These are phyloP conservation scores for Talaromyces pinophilus DNA, from an alignment of 2,329 filamentous ascomycete genomes.

Conservation along the genomic window DNA sequence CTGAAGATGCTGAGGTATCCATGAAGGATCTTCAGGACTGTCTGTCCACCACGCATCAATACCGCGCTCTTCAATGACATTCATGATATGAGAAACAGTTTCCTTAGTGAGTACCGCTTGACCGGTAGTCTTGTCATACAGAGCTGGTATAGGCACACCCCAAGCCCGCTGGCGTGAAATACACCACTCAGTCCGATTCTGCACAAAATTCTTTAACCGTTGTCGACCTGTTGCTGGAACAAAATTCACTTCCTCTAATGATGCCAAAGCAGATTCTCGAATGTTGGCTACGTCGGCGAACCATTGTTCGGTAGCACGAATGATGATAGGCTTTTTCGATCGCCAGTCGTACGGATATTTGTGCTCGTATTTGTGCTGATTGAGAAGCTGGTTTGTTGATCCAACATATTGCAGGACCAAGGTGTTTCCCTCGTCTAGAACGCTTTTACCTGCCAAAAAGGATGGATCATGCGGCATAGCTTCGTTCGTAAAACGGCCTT, in stretches of 20 bases:
- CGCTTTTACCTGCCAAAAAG: constrained; percentile 68
- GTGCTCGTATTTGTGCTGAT: constrained; percentile 72
- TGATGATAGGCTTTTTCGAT: constrained; percentile 87
- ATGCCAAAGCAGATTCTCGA: constrained; percentile 69
- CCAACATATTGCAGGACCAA: constrained; percentile 70
- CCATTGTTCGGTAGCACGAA: constrained; percentile 94
- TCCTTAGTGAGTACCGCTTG: constrained; percentile 76
- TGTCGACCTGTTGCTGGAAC: constrained; percentile 72
- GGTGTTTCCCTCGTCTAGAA: constrained; percentile 68
- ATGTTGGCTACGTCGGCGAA: constrained; percentile 89
- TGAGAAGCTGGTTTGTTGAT: constrained; percentile 62
- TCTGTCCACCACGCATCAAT: constrained; percentile 97
- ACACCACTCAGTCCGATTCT: constrained; percentile 91
- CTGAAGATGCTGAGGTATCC: constrained; percentile 68
- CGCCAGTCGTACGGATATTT: constrained; percentile 99
- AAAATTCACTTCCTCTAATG: constrained; percentile 73
- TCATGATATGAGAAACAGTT: constrained; percentile 81
- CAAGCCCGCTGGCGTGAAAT: constrained; percentile 94
- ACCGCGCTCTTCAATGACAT: constrained; percentile 72
- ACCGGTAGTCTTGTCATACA: constrained; percentile 70
- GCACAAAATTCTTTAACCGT: constrained; percentile 81
- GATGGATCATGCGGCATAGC: constrained; percentile 71
- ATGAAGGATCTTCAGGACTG: constrained; percentile 69
- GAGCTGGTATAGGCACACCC: constrained; percentile 92
- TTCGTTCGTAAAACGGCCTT: constrained; percentile 76